These are phyloP conservation scores for Podospora appendiculata DNA, from an alignment of 495 filamentous ascomycete genomes.

Conservation along the genomic window DNA sequence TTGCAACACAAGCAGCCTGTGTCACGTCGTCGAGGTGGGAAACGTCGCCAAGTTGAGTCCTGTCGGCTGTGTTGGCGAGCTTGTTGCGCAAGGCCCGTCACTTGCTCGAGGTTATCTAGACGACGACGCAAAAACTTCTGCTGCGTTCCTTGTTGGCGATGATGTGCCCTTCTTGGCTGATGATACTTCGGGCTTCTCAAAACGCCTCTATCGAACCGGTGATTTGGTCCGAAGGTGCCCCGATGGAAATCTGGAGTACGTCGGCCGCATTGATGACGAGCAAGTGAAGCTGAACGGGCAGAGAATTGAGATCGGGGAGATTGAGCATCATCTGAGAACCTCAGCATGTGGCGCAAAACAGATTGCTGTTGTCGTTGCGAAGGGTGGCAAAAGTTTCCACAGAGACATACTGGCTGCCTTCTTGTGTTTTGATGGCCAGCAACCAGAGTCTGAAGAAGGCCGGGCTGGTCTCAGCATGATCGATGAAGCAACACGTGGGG, in stretches of 20 bases:
- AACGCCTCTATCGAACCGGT: not conserved
- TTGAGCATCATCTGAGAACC: not conserved
- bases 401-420: no score
- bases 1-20: no score
- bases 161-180: no score
- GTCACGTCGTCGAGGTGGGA: not conserved
- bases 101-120: not conserved
- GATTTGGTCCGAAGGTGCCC: not conserved
- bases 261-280: not conserved
- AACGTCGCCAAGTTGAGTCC: not conserved
- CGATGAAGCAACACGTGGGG: no score
- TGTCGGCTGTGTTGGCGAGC: not conserved
- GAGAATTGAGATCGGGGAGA: not conserved
- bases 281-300: not conserved
- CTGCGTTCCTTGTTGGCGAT: no score
- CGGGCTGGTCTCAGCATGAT: no score
- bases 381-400: no score
- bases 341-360: no score
- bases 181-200: not conserved
- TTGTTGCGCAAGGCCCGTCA: not conserved
- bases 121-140: not conserved
- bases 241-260: not conserved
- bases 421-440: no score
- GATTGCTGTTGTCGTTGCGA: no score
- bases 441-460: no score